Evolutionary conservation across 805 yeast species (phyloP).

Genomic region (Starmerella kuoi): DNA sequence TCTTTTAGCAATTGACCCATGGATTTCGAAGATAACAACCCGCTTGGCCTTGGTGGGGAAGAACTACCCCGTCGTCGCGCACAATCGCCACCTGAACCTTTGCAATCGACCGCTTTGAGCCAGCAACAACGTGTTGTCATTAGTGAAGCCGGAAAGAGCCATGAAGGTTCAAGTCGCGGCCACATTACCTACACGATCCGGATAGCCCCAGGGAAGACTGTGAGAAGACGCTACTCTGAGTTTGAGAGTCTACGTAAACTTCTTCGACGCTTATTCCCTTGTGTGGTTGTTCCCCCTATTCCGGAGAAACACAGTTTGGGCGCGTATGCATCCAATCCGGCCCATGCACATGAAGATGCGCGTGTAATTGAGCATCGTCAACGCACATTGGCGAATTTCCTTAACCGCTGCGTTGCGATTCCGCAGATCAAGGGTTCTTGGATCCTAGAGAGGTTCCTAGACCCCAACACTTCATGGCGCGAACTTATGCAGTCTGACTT

Average conservation of each 20-base stretch:
- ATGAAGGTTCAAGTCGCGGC: constrained; percentile 63
- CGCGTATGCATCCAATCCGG: constrained; percentile 36
- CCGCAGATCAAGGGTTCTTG: constrained; percentile 44
- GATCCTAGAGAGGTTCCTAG: constrained; percentile 65
- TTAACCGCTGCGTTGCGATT: constrained; percentile 59
- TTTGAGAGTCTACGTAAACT: constrained; percentile 72
- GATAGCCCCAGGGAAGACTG: constrained; percentile 42
- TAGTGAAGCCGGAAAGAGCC: constrained; percentile 72
- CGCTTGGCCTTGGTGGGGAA: constrained; percentile 30
- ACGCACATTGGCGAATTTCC: constrained; percentile 60
- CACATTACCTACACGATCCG: constrained; percentile 75
- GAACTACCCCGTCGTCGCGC: constrained; percentile 10
- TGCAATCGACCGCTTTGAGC: background rate
- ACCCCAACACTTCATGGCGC: constrained; percentile 74
- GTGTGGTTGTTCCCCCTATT: constrained; percentile 80
- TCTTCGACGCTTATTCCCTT: constrained; percentile 62
- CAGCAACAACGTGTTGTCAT: constrained; percentile 30
- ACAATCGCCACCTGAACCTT: background rate
- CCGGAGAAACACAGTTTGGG: constrained; percentile 68
- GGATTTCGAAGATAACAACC: constrained; percentile 37
- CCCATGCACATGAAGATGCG: constrained; percentile 35
- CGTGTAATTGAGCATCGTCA: constrained; percentile 51
- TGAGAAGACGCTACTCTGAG: constrained; percentile 81
- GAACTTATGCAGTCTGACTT: constrained; percentile 56
- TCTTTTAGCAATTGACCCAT: constrained; percentile 12